Base-by-base conservation (phyloP, 345 rosid genomes). In the Cardamine chenopodiifolia region DNA sequence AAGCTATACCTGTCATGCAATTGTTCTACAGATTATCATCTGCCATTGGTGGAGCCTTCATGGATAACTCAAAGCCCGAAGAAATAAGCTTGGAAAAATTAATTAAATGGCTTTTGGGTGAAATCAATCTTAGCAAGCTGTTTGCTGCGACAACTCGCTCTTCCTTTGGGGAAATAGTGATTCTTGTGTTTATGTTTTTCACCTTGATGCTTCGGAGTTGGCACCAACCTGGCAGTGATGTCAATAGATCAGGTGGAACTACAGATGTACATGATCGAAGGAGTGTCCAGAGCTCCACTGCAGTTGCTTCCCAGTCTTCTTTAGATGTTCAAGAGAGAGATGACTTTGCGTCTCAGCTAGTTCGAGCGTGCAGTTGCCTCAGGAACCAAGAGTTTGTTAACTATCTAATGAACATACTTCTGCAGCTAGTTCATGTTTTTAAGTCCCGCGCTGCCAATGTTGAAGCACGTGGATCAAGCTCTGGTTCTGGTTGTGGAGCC, bases 171-270 rank as follows among this genome's bases (percentile, higher is more conserved):
- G 98, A 90, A 82, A 89, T 92, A 73, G 86, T 88, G 13, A 93
- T 95, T 61, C 89, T 95, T 79, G 89, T 95, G 69, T 95, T 95
- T 80, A 92, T 92, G 99, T 95, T 95, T 81, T 90, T 92, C 85
- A 95, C 99, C 64, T 82, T 95, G 89, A 95, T 95, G 98, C 97
- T 95, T 55, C 93, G 98, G 66, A 95, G 93, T 75, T 95, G 99
- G 99, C 97, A 95, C 68, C 99, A 92, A 74, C 99, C 99, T 71
- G 98, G 97, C 50, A 85, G 83, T 64, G 96, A 89, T 79, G 53
- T 81, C 73, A 77, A 86, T 80, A 62, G 83, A 78, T 62, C 85
- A 57, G 70, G 85, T 42, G 96, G 86, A 76, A 82, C 59, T 78
- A 50, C 81, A 20, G 90, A 90, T 31, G 64, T 79, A 19, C 87